phyloP scores from a whole-genome alignment of 345 rosid genomes.

The Isatis tinctoria region DNA sequence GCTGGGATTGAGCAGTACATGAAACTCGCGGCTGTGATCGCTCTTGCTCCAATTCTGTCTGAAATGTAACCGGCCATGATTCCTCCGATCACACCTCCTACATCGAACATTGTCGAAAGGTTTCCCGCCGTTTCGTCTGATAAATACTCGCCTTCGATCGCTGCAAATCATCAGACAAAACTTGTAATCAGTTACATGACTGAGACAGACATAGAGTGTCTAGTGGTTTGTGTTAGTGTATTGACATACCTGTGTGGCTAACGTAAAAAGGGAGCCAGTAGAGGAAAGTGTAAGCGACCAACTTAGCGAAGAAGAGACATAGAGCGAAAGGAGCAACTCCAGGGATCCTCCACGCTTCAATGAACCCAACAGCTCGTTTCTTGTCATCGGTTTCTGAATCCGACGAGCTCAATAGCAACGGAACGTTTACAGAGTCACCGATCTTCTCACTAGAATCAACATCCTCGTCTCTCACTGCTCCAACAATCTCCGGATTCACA shows the following conservation, averaged over 20 bases:
- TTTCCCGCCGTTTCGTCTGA: conserved; percentile 73
- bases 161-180: conserved; percentile 38
- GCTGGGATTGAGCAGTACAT: conserved; percentile 93
- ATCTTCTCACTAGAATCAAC: conserved; percentile 39
- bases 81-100: conserved; percentile 96
- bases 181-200: background rate
- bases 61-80: conserved; percentile 94
- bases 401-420: conserved; percentile 42
- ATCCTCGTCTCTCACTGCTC: conserved; percentile 52
- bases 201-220: background rate
- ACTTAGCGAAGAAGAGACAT: conserved; percentile 80
- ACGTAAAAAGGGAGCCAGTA: conserved; percentile 94
- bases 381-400: conserved; percentile 31
- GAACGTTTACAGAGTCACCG: conserved; percentile 42
- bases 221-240: background rate
- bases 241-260: conserved; percentile 65
- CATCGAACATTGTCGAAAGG: conserved; percentile 83
- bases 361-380: conserved; percentile 71
- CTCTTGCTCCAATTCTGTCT: conserved; percentile 72
- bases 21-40: conserved; percentile 90
- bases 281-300: conserved; percentile 90
- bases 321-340: conserved; percentile 85
- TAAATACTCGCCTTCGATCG: conserved; percentile 77
- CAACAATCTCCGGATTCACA: conserved; percentile 66
- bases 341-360: conserved; percentile 78